Evolutionary conservation across 495 filamentous ascomycete genomes (phyloP).

Genomic region (Amniculicola lignicola): DNA sequence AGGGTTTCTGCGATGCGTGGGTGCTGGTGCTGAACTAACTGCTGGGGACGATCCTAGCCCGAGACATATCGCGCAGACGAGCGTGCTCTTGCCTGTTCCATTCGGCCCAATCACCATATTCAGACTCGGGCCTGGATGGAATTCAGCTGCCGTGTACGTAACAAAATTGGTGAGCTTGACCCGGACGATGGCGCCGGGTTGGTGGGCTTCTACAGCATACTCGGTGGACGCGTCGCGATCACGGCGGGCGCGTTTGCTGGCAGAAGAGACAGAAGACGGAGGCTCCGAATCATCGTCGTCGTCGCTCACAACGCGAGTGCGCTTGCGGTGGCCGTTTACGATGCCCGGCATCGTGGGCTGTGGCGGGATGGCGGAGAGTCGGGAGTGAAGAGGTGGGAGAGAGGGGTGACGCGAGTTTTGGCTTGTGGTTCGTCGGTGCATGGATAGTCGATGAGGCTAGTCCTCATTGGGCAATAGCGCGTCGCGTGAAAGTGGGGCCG

Average conservation of each 20-base stretch:
- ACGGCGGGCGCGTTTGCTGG: constrained; percentile 36
- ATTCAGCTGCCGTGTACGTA: constrained; percentile 87
- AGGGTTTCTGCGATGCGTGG: not conserved
- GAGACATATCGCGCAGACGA: constrained; percentile 95
- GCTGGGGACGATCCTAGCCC: constrained; percentile 79
- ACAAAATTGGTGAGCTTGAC: constrained; percentile 90
- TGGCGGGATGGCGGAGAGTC: not conserved
- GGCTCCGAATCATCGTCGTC: constrained; percentile 20
- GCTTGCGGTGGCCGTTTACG: not conserved
- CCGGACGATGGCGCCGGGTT: constrained; percentile 85
- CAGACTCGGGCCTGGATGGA: constrained; percentile 82
- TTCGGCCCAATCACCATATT: constrained; percentile 99
- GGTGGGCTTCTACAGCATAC: constrained; percentile 40
- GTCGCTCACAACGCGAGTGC: constrained; percentile 14
- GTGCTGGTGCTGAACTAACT: constrained; percentile 41
- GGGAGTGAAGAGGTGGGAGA: too few species aligned
- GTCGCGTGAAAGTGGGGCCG: too few species aligned
- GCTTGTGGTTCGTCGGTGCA: too few species aligned
- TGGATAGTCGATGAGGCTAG: too few species aligned
- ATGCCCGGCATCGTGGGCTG: not conserved
- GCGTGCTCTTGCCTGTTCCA: constrained; percentile 93
- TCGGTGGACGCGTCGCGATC: constrained; percentile 23
- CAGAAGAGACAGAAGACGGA: constrained; percentile 2
- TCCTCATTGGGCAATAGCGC: too few species aligned
- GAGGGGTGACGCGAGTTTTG: too few species aligned